Evolutionary conservation across 768 basidiomycete genomes (phyloP), one percentile per base, ranked within the genome.

Genomic region (Sporobolomyces pararoseus): DNA sequence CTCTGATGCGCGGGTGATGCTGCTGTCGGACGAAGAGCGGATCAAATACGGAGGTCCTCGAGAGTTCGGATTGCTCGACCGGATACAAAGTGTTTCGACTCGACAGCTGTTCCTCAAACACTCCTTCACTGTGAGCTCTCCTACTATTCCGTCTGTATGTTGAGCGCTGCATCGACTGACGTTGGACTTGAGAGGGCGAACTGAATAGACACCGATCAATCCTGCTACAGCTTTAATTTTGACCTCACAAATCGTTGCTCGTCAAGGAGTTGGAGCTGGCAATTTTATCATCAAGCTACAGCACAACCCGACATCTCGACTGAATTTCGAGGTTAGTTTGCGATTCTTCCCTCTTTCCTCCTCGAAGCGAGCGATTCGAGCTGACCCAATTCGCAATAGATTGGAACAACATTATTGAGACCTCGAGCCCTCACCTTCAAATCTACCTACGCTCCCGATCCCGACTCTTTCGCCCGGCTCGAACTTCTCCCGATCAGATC

Each of bases 201-300:
- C 21, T 42, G 25, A 34, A 17, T 47, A 47, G 46, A 51, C 50
- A 27, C 78, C 79, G 0, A n/a, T 81, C 17, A 76, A 63, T 16
- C 63, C 76, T 0, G 72, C 75, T 12, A 79, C 79, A 0, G 77
- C 79, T 49, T 4, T 80, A 21, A 70, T 79, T 25, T 71, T 78
- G 51, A 73, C 75, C 19, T 77, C 79, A 4, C 79, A 81, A 58
- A 76, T 80, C 70, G 65, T 80, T 14, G 72, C 76, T 2, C 63
- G 80, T 32, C 74, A 76, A 54, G 78, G 79, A 9, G 71, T 64
- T 23, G 80, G 80, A 7, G 81, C 78, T 14, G 82, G 82, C 21
- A 84, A 83, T 65, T 77, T 92, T 46, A 77, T 85, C 31, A 89
- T 88, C 44, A 89, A 89, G 3, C 79, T 93, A 4, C 65, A 68